Evolutionary conservation across 1,284 basidiomycete species (phyloP).

Genomic region (Puccinia hordei): DNA sequence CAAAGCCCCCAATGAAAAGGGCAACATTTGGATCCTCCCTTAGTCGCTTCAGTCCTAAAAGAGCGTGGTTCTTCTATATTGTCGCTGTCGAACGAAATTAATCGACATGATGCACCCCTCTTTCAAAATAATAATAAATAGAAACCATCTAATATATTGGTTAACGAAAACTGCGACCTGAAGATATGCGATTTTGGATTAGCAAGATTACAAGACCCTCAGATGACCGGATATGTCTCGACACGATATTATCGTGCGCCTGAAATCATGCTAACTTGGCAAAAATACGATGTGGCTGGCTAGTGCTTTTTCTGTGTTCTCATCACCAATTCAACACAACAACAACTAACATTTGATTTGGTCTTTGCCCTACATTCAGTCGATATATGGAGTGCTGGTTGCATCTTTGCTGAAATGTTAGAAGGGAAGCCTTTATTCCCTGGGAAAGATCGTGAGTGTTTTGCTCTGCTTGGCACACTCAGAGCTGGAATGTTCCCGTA

Average conservation of each 20-base stretch:
- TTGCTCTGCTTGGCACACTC: conserved; percentile 52
- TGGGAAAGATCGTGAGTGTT: conserved; percentile 77
- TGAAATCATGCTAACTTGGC: conserved; percentile 99
- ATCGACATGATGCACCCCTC: too few species aligned
- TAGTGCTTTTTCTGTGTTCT: conserved; percentile 54
- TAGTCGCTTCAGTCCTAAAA: background rate
- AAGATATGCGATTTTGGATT: conserved; percentile 99
- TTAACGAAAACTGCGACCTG: conserved; percentile 99
- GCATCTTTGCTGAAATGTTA: conserved; percentile 99
- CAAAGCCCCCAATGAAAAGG: conserved; percentile 5
- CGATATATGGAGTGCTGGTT: conserved; percentile 98
- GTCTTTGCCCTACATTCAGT: conserved; percentile 61
- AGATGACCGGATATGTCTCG: conserved; percentile 99
- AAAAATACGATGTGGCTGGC: conserved; percentile 96
- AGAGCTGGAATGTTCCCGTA: background rate
- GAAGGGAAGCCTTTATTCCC: conserved; percentile 99
- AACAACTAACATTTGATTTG: background rate
- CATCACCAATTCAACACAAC: background rate
- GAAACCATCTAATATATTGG: conserved; percentile 99
- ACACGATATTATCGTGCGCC: conserved; percentile 98
- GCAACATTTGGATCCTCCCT: too few species aligned
- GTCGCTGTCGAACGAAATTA: too few species aligned
- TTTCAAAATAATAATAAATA: too few species aligned
- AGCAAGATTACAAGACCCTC: conserved; percentile 88
- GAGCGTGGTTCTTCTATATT: background rate